Base-by-base conservation (phyloP, 495 filamentous ascomycete species). In the Bathelium albidoporum region DNA sequence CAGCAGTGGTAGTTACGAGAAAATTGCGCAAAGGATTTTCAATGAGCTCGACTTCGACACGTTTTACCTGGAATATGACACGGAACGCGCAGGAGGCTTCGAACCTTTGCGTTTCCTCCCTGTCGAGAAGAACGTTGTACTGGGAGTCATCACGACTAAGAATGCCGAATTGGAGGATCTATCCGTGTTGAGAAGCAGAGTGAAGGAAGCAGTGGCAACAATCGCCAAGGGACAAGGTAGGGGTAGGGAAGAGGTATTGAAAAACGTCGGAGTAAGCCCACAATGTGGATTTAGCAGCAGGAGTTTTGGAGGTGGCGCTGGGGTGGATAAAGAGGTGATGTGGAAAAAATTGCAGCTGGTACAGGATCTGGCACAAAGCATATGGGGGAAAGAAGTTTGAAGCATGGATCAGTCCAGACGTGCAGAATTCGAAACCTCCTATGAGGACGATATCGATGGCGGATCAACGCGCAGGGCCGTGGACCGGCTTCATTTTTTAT, bases 61-160 rank as follows among this genome's bases (percentile, higher is more conserved):
- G 7, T 76, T 75, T 61, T 76, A 75, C 62, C 69, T 76, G 32
- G 74, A 76, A 58, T 76, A 76, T 65, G 74, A 76, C 63, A 73
- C 75, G 61, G 73, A 71, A 9, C 65, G 74, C 1, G 70, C 66
- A 31, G 74, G 74, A 31, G 73, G 72, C 59, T 76, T 76, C 59
- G 65, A 66, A 58, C 74, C 74, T 20, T 62, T 76, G 41, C 61
- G 74, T 9, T 72, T 72, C 64, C 60, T 76, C 32, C 73, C 74
- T 0, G 55, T 65, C 20, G 61, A 74, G 52, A 76, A 76, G 64
- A 71, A 75, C 53, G 73, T 75, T 0, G 71, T 75, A 18, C 67
- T 75, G 24, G 73, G 73, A 1, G 63, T 75, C 9, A 72, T 75
- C 63, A 66, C 66, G 3, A 74, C 71, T 43, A 75, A 75, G 67